Conservation (phyloP, 257 asterid genomes). For the Knoxia roxburghii region DNA sequence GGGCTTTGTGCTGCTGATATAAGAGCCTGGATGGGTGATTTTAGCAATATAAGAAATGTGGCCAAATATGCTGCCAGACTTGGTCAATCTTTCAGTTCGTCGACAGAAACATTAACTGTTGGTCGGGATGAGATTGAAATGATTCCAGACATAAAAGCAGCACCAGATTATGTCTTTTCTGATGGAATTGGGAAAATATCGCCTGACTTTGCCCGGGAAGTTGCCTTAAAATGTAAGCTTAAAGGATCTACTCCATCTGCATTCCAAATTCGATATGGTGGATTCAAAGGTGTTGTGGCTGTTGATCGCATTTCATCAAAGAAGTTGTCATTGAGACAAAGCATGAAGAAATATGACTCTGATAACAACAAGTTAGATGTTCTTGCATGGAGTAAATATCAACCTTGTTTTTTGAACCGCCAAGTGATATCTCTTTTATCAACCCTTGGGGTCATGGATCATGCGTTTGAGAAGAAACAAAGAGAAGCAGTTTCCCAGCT, state of each 20-base stretch:
- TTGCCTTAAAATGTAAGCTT: slow-evolving; percentile 71
- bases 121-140: slow-evolving; percentile 36
- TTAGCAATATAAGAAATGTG: slow-evolving; percentile 57
- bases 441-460: slow-evolving; percentile 65
- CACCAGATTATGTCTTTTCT: slow-evolving; percentile 47
- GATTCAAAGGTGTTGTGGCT: slow-evolving; percentile 90
- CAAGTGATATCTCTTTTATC: slow-evolving; percentile 79
- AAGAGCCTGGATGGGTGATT: slow-evolving; percentile 86
- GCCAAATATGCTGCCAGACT: slow-evolving; percentile 96
- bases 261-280: slow-evolving; percentile 84
- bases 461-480: slow-evolving; percentile 54
- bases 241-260: slow-evolving; percentile 54
- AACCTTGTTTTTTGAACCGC: slow-evolving; percentile 78
- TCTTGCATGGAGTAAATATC: slow-evolving; percentile 78
- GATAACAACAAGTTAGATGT: slow-evolving; percentile 64
- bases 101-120: slow-evolving; percentile 66
- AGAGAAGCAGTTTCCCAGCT: slow-evolving; percentile 69
- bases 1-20: slow-evolving; percentile 44
- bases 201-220: slow-evolving; percentile 50
- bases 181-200: slow-evolving; percentile 96
- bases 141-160: slow-evolving; percentile 44
- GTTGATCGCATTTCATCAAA: slow-evolving; percentile 47
- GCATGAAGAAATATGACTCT: slow-evolving; percentile 78
- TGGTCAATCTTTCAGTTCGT: slow-evolving; percentile 94
- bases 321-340: slow-evolving; percentile 60